Percentiles rank a stretch among this genome's conserved stretches.
These are phyloP conservation scores for Hebeloma cylindrosporum DNA, from an alignment of 768 basidiomycete species.

Conservation along the genomic window DNA sequence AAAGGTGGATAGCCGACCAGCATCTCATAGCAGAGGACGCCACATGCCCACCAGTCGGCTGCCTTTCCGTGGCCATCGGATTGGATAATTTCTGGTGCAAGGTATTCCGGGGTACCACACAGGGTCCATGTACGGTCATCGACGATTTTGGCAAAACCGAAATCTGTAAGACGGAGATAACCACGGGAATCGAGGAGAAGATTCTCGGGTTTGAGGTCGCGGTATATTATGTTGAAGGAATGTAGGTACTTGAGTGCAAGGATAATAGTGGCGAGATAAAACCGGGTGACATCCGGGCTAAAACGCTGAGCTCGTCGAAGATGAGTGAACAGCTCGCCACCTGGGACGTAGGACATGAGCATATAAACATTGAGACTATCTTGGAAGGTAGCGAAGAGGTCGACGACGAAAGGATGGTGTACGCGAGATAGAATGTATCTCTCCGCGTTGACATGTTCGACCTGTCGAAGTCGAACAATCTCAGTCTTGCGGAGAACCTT, in stretches of 20 bases:
- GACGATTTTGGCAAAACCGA: conserved; percentile 97
- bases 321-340: conserved; percentile 97
- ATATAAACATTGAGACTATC: conserved; percentile 98
- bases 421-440: conserved; percentile 90
- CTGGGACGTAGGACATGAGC: conserved; percentile 94
- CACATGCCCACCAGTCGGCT: conserved; percentile 99
- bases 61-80: conserved; percentile 98
- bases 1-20: conserved; percentile 98
- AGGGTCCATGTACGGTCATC: conserved; percentile 98
- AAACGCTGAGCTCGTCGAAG: conserved; percentile 93
- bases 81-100: conserved; percentile 97
- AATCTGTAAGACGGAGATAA: conserved; percentile 94
- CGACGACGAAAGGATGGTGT: conserved; percentile 94
- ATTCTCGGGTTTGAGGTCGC: conserved; percentile 98
- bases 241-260: conserved; percentile 94
- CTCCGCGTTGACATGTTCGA: conserved; percentile 97
- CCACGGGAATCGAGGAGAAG: conserved; percentile 92
- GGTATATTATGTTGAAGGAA: conserved; percentile 96
- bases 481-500: conserved; percentile 87
- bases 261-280: conserved; percentile 95
- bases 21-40: conserved; percentile 98
- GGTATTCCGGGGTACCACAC: conserved; percentile 94
- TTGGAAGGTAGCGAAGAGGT: conserved; percentile 93
- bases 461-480: conserved; percentile 87
- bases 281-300: conserved; percentile 95